These are phyloP conservation scores for Glycine latifolia DNA, from an alignment of 306 rosid genomes.

Conservation along the genomic window DNA sequence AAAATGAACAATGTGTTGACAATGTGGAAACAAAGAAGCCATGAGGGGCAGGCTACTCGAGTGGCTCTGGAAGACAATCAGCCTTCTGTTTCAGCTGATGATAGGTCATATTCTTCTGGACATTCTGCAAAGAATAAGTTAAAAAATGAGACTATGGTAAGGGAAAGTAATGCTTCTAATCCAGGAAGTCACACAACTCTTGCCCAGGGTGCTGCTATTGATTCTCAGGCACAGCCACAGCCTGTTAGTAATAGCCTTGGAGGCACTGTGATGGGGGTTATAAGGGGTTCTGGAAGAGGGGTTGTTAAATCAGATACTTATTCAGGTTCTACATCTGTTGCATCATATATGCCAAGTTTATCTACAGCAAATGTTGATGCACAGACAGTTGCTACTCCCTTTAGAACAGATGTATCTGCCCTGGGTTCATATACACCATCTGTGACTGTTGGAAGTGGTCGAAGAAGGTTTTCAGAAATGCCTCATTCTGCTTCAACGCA, in stretches of 20 bases:
- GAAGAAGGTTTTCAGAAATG: conserved; percentile 93
- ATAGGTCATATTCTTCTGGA: conserved; percentile 61
- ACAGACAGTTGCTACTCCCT: conserved; percentile 63
- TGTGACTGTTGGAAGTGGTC: conserved; percentile 69
- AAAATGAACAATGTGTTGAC: conserved; percentile 95
- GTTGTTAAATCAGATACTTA: conserved; percentile 68
- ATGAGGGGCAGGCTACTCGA: conserved; percentile 89
- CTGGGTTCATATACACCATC: conserved; percentile 77
- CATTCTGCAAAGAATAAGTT: conserved; percentile 68
- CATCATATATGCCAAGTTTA: conserved; percentile 51
- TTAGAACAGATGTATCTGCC: conserved; percentile 86
- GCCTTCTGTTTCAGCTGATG: conserved; percentile 64
- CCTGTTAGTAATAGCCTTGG: conserved; percentile 91
- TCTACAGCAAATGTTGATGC: conserved; percentile 58
- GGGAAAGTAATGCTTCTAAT: conserved; percentile 59
- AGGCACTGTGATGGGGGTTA: conserved; percentile 92
- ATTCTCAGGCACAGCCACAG: conserved; percentile 69
- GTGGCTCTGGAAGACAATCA: conserved; percentile 85
- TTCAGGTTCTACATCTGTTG: conserved; percentile 56
- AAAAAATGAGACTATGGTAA: conserved; percentile 59
- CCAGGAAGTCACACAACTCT: conserved; percentile 55
- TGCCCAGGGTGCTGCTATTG: conserved; percentile 58
- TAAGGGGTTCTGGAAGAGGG: conserved; percentile 95
- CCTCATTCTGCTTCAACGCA: conserved; percentile 74
- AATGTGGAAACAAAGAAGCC: conserved; percentile 98